Evolutionary conservation across 495 filamentous ascomycete species (phyloP), one percentile per base, ranked within the genome.

Genomic region (Lasiosphaeriaceae sp.): DNA sequence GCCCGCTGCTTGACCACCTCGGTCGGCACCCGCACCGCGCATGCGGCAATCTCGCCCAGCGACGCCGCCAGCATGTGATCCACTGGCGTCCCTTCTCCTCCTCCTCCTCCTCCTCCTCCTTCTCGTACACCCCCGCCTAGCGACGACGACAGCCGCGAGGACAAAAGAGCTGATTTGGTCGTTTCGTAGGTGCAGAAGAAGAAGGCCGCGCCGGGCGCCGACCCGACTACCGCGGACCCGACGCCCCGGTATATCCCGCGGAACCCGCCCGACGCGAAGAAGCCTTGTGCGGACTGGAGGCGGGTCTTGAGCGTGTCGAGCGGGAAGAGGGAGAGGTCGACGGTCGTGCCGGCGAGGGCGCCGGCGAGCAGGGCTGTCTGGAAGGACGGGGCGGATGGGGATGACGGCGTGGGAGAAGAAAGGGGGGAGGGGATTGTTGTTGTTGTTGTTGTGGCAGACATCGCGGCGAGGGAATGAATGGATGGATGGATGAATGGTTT

Each of bases 131-230:
- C n/a, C n/a, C n/a, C n/a, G n/a, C n/a, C n/a, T n/a, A n/a, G n/a
- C 16, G 8, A 12, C 19, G 4, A 3, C 19, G 26, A 83, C 76
- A 21, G 77, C 43, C 34, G 67, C 44, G 62, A 56, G 17, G 48
- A 1, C 17, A 63, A 6, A 35, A 90, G 74, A 11, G 82, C 63
- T 5, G 76, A 62, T 68, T 97, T 97, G 43, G 87, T 77, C 50
- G 82, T 76, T 68, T 98, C 94, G 76, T 98, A 98, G 55, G 92
- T 95, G 68, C 90, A 89, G 83, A 98, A 98, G 83, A 98, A 98
- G 60, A 96, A 90, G 43, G 94, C 93, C 6, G 94, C 94, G n/a
- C 91, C 92, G 6, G 94, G 94, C 0, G 95, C 95, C 35, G 91
- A 96, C n/a, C 94, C 94, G 63, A 97, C 84, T 29, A 91, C 69